A percentile compares a stretch with the other conserved stretches of the same genome.
These are phyloP conservation scores for Inga leiocalycina DNA, from an alignment of 306 rosid genomes.

Conservation along the genomic window DNA sequence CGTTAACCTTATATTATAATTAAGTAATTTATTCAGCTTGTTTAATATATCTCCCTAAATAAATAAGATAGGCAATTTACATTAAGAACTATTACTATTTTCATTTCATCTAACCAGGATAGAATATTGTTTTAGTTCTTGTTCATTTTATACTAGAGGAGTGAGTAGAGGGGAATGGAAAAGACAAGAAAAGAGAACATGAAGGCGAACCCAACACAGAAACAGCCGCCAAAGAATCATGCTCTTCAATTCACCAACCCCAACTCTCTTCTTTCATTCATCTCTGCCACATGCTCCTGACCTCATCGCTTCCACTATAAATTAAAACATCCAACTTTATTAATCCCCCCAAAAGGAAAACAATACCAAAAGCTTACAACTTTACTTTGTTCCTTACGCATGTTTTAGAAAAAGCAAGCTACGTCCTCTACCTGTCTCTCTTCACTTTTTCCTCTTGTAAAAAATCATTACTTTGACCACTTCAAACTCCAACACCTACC, in stretches of 20 bases:
- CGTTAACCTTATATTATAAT: too few relatives aligned
- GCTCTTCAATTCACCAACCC: background rate
- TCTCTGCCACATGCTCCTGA: background rate
- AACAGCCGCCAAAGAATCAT: background rate
- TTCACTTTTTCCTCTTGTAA: background rate
- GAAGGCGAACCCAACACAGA: background rate
- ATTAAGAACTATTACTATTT: too few relatives aligned
- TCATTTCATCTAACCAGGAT: too few relatives aligned
- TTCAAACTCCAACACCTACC: background rate
- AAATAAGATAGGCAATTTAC: too few relatives aligned
- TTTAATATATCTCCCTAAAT: too few relatives aligned
- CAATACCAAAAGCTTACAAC: background rate
- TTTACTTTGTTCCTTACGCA: background rate
- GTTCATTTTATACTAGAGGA: too few relatives aligned
- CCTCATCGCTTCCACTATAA: background rate
- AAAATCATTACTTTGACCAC: background rate
- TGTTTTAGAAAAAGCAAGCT: background rate
- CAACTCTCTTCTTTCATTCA: background rate
- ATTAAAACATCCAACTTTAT: too few relatives aligned
- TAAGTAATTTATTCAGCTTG: too few relatives aligned
- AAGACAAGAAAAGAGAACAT: conserved; percentile 22
- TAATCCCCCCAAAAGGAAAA: background rate
- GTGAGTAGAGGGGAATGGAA: background rate
- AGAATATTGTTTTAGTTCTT: too few relatives aligned
- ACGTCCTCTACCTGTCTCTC: background rate